A percentile compares a stretch with the other conserved stretches of the same genome.
These are phyloP conservation scores for Rhipidocladum racemiflorum DNA, from an alignment of 176 grass and related monocot species.

Conservation along the genomic window DNA sequence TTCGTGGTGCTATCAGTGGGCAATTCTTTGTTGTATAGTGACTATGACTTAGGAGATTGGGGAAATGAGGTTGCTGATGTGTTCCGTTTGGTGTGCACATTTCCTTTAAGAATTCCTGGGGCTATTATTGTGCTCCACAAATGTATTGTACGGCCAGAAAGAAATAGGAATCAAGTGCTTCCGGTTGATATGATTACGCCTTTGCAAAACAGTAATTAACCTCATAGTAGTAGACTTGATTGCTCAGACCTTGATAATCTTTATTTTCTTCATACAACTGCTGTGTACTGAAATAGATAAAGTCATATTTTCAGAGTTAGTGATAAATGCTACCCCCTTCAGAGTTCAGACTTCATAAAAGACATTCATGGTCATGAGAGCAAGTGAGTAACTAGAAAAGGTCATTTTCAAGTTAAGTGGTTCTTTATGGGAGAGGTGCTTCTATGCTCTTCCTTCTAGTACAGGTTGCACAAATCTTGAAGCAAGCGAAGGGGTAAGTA, in stretches of 20 bases:
- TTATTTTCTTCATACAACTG: constrained; percentile 9
- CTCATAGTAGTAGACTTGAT: neutral
- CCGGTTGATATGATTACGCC: neutral
- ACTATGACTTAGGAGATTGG: neutral
- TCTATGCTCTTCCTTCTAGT: no score
- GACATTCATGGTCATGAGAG: neutral
- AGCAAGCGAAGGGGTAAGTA: no score
- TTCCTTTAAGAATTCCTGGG: neutral
- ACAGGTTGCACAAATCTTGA: no score
- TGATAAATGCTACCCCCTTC: constrained; percentile 11
- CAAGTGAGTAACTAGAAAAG: neutral
- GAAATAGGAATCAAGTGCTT: neutral
- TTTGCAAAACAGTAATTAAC: neutral
- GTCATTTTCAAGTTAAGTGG: neutral
- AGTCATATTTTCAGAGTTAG: neutral
- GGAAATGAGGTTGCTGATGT: neutral
- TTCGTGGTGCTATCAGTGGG: neutral
- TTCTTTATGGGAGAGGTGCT: no score
- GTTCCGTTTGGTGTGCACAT: neutral
- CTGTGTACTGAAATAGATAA: neutral
- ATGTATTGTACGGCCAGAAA: neutral
- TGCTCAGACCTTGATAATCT: neutral
- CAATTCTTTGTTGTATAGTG: neutral
- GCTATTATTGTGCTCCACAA: neutral
- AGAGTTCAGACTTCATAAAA: neutral